These are phyloP conservation scores for Chalciporus sphaerocephalus DNA, from an alignment of 768 basidiomycete genomes.

Conservation along the genomic window DNA sequence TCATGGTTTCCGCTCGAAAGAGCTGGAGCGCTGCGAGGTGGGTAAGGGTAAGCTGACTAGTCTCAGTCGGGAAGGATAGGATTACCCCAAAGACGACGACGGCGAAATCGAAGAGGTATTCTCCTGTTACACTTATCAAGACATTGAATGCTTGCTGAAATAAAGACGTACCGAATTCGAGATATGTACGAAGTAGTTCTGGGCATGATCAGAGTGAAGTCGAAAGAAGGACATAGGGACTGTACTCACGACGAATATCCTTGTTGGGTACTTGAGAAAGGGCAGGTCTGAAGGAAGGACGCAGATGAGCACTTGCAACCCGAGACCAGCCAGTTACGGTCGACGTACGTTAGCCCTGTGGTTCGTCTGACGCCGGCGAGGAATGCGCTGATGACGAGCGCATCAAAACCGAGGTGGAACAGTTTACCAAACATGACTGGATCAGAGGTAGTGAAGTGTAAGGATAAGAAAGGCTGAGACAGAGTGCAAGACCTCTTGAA, in stretches of 20 bases:
- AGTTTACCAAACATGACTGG: slow-evolving; percentile 28
- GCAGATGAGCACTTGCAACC: neutral
- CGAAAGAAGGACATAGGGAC: neutral
- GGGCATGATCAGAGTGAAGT: slow-evolving; percentile 1
- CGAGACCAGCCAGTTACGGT: neutral
- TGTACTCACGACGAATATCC: slow-evolving; percentile 73
- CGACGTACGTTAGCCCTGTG: slow-evolving; percentile 80
- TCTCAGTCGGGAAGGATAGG: neutral
- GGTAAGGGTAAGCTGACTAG: slow-evolving; percentile 3
- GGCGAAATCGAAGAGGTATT: slow-evolving; percentile 84
- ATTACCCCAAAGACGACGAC: slow-evolving; percentile 76
- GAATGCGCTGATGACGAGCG: slow-evolving; percentile 72
- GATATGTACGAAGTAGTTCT: slow-evolving; percentile 74
- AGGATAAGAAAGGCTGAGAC: neutral
- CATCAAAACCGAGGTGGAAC: slow-evolving; percentile 73
- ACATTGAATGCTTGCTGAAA: neutral
- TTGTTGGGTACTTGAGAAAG: slow-evolving; percentile 80
- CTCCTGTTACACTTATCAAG: slow-evolving; percentile 45
- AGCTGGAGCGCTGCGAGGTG: slow-evolving; percentile 55
- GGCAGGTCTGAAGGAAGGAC: slow-evolving; percentile 50
- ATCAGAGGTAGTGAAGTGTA: neutral
- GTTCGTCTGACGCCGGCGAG: slow-evolving; percentile 82
- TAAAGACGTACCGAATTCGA: slow-evolving; percentile 64
- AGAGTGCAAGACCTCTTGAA: too few species aligned
- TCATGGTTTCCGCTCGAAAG: slow-evolving; percentile 55